phyloP scores from a whole-genome alignment of 306 rosid species.

The Trifolium fragiferum region DNA sequence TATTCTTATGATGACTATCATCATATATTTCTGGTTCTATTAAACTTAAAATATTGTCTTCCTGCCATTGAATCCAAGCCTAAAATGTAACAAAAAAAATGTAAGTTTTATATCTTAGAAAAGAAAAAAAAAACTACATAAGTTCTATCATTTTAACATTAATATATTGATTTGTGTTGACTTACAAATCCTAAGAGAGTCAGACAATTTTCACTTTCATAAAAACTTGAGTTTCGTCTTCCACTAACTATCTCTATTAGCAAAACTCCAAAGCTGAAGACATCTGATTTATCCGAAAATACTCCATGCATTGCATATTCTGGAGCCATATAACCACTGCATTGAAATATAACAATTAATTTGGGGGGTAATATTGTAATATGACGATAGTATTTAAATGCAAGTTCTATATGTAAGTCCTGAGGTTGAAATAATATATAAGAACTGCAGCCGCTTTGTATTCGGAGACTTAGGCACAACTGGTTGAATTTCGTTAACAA shows the following conservation, averaged over 20 bases:
- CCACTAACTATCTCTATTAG: constrained; percentile 45
- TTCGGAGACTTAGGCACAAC: too few species aligned
- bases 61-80: constrained; percentile 46
- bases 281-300: constrained; percentile 47
- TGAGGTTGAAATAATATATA: too few species aligned
- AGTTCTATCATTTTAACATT: neutral
- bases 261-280: constrained; percentile 48
- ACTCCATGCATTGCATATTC: constrained; percentile 45
- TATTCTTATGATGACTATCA: neutral
- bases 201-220: neutral
- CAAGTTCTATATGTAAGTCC: too few species aligned
- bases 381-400: too few species aligned
- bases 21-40: constrained; percentile 29
- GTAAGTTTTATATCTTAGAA: neutral
- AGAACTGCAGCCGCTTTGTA: too few species aligned
- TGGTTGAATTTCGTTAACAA: too few species aligned
- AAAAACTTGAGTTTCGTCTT: constrained; percentile 42
- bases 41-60: constrained; percentile 6
- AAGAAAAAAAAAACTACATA: neutral
- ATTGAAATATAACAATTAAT: neutral
- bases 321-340: constrained; percentile 46
- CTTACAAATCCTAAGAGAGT: constrained; percentile 47
- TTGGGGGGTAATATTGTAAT: neutral
- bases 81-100: constrained; percentile 3
- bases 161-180: neutral